Evolutionary conservation across 2,329 filamentous ascomycete genomes (phyloP), one percentile per base, ranked within the genome.

Genomic region (Thelonectria olida): DNA sequence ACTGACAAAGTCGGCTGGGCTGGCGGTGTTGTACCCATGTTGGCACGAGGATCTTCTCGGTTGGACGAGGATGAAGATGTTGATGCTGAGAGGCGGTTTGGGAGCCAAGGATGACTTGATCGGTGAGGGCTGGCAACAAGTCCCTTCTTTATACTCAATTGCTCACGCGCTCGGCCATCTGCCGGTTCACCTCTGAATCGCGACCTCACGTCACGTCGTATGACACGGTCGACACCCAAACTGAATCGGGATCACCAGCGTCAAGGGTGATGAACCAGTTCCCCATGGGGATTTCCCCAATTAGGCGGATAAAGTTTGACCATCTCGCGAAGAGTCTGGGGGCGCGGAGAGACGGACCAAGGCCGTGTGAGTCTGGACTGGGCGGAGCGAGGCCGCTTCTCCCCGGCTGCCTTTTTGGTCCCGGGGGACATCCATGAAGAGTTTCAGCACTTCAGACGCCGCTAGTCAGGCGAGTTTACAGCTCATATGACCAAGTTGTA

Each of bases 1-100:
- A 66, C 63, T 5, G 53, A 65, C 15, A 39, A 41, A 8, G 38
- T 10, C 7, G 63, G 61, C 27, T 45, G 61, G 38, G 38, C 25
- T 0, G 23, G 25, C 12, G 58, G 47, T 34, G 45, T 52, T 19
- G 20, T 12, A 39, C 49, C 59, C 53, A 62, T 52, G 12, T 34
- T 28, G 10, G 27, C 27, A 6, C 15, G 31, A 34, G 25, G 9
- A 15, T 13, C 15, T 34, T 34, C 10, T 34, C 15, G 20, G 19
- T n/a, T n/a, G n/a, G n/a, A n/a, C 31, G 52, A 53, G 31, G 23
- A 39, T 15, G 15, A n/a, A 5, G 25, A 44, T 39, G 10, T 48
- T 27, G 31, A 38, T 34, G 22, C 31, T 23, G 28, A 41, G 17
- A 38, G 34, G 6, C 7, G 19, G 17, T 10, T 23, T 41, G 48